These are phyloP conservation scores for Mortierella sp. DNA, from an alignment of 371 early-diverging fungal species.

Conservation along the genomic window DNA sequence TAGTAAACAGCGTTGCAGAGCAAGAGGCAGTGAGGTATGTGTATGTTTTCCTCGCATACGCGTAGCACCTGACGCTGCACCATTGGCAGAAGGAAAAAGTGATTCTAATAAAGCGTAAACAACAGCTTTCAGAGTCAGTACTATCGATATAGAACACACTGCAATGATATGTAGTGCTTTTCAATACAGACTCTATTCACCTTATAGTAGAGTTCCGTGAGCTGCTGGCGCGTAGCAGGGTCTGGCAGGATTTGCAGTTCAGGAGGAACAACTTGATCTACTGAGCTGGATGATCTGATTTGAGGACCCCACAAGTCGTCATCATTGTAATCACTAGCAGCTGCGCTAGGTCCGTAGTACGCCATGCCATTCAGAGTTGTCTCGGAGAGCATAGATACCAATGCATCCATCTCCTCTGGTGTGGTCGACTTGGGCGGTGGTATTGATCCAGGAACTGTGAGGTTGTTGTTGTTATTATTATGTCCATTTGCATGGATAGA, in stretches of 20 bases:
- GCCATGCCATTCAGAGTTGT: constrained; percentile 32
- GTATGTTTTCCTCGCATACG: constrained; percentile 50
- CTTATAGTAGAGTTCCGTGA: constrained; percentile 43
- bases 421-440: neutral
- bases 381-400: constrained; percentile 32
- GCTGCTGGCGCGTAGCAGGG: constrained; percentile 18
- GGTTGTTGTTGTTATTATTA: neutral
- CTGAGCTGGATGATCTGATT: constrained; percentile 17
- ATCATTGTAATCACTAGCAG: constrained; percentile 22
- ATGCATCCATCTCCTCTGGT: constrained; percentile 27
- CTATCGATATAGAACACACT: no score
- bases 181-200: constrained; percentile 1
- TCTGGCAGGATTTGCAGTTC: constrained; percentile 37
- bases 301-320: constrained; percentile 48
- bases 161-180: neutral
- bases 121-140: neutral
- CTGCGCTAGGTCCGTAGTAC: constrained; percentile 29
- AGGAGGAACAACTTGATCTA: constrained; percentile 19
- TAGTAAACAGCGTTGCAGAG: constrained; percentile 55
- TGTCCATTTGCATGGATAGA: neutral
- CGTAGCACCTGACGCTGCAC: constrained; percentile 45
- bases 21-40: constrained; percentile 47
- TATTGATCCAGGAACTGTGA: constrained; percentile 7
- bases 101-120: constrained; percentile 27
- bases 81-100: constrained; percentile 42